Percentiles rank a stretch among this genome's conserved stretches.
phyloP scores from a whole-genome alignment of 176 grass and related monocot species.

The Puccinellia tenuiflora region DNA sequence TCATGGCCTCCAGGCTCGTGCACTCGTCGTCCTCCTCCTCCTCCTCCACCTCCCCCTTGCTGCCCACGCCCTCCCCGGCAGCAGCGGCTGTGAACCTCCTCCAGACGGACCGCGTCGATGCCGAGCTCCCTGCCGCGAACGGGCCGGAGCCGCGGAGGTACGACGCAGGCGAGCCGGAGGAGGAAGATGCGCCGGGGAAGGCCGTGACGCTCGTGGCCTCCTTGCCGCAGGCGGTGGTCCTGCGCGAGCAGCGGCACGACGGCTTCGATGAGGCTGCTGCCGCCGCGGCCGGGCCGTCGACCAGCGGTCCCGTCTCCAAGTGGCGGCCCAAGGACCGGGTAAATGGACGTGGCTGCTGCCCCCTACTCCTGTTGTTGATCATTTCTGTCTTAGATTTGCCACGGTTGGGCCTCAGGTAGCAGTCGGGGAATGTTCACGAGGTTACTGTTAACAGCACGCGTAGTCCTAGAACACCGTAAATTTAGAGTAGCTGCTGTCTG shows the following conservation, averaged over 20 bases:
- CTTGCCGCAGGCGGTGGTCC: slow-evolving; percentile 70
- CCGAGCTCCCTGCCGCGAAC: slow-evolving; percentile 14
- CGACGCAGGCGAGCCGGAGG: neutral
- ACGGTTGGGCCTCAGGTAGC: no score
- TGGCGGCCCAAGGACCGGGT: slow-evolving; percentile 95
- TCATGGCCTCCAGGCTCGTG: slow-evolving; percentile 89
- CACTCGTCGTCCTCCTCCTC: slow-evolving; percentile 33
- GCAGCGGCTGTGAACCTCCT: slow-evolving; percentile 31
- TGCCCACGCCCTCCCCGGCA: slow-evolving; percentile 16
- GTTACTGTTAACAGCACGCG: neutral
- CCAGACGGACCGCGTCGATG: slow-evolving; percentile 10
- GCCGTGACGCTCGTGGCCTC: slow-evolving; percentile 29
- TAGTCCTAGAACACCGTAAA: neutral
- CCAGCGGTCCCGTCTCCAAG: slow-evolving; percentile 83
- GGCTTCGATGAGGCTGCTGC: slow-evolving; percentile 60
- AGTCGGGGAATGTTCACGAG: neutral
- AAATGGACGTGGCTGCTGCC: slow-evolving; percentile 22
- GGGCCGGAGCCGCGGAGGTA: neutral
- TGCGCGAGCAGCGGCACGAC: slow-evolving; percentile 75
- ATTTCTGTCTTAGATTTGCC: neutral
- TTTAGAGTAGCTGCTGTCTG: neutral
- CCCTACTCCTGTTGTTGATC: neutral
- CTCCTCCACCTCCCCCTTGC: slow-evolving; percentile 8
- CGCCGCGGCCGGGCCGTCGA: slow-evolving; percentile 42
- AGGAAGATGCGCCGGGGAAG: neutral